phyloP scores from a whole-genome alignment of 1,284 basidiomycete genomes.

The Cutaneotrichosporon mucoides region DNA sequence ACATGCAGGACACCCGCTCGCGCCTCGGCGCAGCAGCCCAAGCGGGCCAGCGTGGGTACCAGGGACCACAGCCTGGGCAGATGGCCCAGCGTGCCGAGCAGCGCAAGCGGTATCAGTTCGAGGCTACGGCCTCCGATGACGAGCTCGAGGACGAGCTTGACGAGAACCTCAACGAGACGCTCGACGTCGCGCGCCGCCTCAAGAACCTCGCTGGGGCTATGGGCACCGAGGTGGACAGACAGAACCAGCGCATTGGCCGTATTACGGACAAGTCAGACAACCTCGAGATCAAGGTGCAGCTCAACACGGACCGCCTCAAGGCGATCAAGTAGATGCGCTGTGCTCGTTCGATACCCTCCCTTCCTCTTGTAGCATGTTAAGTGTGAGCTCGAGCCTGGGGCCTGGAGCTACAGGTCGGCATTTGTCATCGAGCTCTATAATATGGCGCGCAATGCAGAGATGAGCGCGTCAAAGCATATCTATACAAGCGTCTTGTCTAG shows the following conservation, averaged over 20 bases:
- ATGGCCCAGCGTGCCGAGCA: constrained; percentile 7
- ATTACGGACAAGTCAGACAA: constrained; percentile 51
- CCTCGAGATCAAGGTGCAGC: constrained; percentile 46
- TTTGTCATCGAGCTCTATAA: too few species aligned
- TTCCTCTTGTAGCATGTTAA: too few species aligned
- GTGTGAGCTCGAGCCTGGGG: too few species aligned
- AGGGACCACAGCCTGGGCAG: background rate
- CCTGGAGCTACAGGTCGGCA: too few species aligned
- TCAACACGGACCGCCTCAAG: constrained; percentile 48
- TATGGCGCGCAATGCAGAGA: too few species aligned
- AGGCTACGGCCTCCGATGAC: constrained; percentile 91
- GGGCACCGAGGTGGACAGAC: constrained; percentile 48
- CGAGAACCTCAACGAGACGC: constrained; percentile 85
- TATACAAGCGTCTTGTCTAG: too few species aligned
- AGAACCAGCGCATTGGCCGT: constrained; percentile 45
- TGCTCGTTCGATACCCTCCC: too few species aligned
- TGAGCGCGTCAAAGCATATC: too few species aligned
- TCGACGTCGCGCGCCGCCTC: constrained; percentile 71
- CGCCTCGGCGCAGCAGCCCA: constrained; percentile 67
- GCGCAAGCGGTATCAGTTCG: constrained; percentile 75
- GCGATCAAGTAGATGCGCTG: constrained; percentile 36
- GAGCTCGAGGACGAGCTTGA: constrained; percentile 77
- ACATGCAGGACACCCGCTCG: constrained; percentile 81
- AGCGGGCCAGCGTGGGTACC: constrained; percentile 30
- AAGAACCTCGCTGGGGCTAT: constrained; percentile 73